phyloP scores from a whole-genome alignment of 176 grass and related monocot species.

The Eragrostis nindensis region DNA sequence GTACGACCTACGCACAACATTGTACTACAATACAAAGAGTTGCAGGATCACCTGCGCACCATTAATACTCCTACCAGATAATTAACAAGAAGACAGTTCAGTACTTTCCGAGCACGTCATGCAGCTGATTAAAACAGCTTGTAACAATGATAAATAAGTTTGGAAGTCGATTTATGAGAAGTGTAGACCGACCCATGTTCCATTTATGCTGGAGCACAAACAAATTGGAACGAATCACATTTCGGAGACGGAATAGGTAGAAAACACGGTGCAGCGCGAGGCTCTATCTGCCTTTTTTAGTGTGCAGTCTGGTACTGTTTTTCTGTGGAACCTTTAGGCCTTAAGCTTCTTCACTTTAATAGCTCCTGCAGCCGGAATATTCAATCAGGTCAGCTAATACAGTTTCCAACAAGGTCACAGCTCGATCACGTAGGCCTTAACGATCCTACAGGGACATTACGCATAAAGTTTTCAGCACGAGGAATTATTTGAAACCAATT shows the following conservation, averaged over 20 bases:
- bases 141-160: background rate
- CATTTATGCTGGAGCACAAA: background rate
- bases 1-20: too few species aligned
- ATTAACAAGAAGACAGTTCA: background rate
- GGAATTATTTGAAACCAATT: background rate
- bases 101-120: background rate
- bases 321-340: background rate
- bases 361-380: background rate
- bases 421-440: background rate
- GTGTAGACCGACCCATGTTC: too few species aligned
- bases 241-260: background rate
- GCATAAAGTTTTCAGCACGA: background rate
- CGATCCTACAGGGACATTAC: too few species aligned
- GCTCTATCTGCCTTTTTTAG: background rate
- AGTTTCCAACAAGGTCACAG: background rate
- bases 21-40: background rate
- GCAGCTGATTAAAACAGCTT: background rate
- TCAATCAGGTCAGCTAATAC: background rate
- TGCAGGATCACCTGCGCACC: background rate
- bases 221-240: background rate
- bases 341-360: background rate
- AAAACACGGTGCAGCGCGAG: background rate
- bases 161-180: background rate
- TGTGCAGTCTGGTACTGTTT: background rate
- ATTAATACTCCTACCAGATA: too few species aligned